Evolutionary conservation across 192 early-diverging fungal species (phyloP).

Genomic region (Dissophora globulifera): DNA sequence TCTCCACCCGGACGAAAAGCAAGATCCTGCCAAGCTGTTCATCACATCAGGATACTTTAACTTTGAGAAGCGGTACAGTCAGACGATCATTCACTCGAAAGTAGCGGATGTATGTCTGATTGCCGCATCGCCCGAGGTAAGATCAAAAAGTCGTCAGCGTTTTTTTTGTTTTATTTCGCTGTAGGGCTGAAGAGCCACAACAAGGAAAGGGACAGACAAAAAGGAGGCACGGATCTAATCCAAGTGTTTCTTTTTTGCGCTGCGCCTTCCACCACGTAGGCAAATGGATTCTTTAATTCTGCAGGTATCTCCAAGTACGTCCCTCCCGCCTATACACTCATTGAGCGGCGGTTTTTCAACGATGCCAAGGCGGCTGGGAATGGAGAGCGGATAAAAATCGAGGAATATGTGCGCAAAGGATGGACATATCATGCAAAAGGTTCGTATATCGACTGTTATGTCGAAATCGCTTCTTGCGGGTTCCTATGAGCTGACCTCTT

Average conservation of each 20-base stretch:
- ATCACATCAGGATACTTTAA: constrained; percentile 97
- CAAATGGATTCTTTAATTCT: constrained; percentile 93
- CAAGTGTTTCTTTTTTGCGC: too few relatives aligned
- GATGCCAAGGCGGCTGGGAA: constrained; percentile 55
- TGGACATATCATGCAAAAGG: constrained; percentile 99
- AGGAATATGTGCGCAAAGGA: constrained; percentile 79
- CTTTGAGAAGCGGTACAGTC: constrained; percentile 76
- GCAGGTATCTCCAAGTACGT: constrained; percentile 87
- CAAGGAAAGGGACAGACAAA: too few relatives aligned
- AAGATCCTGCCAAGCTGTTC: constrained; percentile 65
- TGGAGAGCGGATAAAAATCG: constrained; percentile 68
- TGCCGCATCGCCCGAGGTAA: constrained; percentile 88
- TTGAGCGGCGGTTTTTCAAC: constrained; percentile 78
- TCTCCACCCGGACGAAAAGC: constrained; percentile 12
- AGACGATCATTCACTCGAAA: constrained; percentile 65
- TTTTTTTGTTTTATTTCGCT: too few relatives aligned
- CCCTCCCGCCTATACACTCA: constrained; percentile 90
- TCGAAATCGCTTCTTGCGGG: too few relatives aligned
- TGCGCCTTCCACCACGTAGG: constrained; percentile 55
- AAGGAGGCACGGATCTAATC: too few relatives aligned
- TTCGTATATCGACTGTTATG: too few relatives aligned
- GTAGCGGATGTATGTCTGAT: constrained; percentile 74
- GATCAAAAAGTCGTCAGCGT: background rate
- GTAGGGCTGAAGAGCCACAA: too few relatives aligned
- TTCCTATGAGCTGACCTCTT: too few relatives aligned